These are phyloP conservation scores for Pichia scutulata DNA, from an alignment of 805 yeast genomes.

Conservation along the genomic window DNA sequence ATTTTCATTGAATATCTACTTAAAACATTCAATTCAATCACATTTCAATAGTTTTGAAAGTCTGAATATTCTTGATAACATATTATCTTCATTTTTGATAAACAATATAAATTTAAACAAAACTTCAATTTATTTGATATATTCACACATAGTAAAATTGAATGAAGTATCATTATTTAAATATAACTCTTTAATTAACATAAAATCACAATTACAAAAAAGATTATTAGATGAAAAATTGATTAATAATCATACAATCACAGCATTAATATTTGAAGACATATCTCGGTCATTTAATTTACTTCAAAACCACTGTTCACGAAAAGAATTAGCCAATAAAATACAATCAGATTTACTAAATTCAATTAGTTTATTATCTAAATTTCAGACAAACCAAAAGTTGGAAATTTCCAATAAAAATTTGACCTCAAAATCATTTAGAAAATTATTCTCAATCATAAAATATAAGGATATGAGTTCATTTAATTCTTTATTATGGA, in stretches of 20 bases:
- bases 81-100: neutral
- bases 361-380: constrained; percentile 3
- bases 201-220: neutral
- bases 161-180: neutral
- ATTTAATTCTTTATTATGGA: constrained; percentile 19
- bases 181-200: neutral
- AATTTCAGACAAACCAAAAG: constrained; percentile 13
- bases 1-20: constrained; percentile 4
- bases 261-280: neutral
- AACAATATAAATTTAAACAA: neutral
- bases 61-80: neutral
- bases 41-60: neutral
- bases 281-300: constrained; percentile 1
- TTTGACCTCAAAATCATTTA: constrained; percentile 8
- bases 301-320: neutral
- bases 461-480: constrained; percentile 14
- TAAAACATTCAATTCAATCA: constrained; percentile 3
- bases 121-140: constrained; percentile 3
- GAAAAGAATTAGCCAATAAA: neutral
- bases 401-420: constrained; percentile 14
- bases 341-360: neutral
- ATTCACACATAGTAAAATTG: neutral
- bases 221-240: neutral
- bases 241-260: neutral
- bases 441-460: constrained; percentile 8